These are phyloP conservation scores for Fusarium sambucinum DNA, from an alignment of 2,329 filamentous ascomycete species.

Conservation along the genomic window DNA sequence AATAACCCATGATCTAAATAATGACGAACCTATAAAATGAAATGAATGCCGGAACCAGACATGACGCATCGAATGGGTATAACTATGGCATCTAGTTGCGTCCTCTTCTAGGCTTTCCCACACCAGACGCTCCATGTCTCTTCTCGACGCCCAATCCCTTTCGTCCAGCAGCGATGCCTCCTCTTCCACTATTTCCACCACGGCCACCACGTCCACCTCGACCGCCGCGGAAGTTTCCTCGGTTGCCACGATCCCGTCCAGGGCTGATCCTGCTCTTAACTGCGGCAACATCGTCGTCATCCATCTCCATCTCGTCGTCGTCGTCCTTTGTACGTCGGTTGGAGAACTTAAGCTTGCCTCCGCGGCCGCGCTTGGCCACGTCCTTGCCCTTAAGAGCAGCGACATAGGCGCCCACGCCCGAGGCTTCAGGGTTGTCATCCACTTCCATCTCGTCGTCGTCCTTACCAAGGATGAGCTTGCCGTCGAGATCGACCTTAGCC, in stretches of 20 bases:
- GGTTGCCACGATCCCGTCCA: slow-evolving; percentile 55
- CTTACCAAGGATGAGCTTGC: slow-evolving; percentile 81
- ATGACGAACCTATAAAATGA: slow-evolving; percentile 33
- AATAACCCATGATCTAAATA: slow-evolving; percentile 37
- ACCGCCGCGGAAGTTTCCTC: slow-evolving; percentile 48
- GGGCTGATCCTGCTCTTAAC: slow-evolving; percentile 64
- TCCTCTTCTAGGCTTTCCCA: slow-evolving; percentile 58
- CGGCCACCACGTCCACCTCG: slow-evolving; percentile 50
- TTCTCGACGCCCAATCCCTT: slow-evolving; percentile 65
- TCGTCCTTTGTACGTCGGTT: slow-evolving; percentile 67
- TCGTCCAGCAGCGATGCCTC: slow-evolving; percentile 60
- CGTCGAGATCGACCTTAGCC: slow-evolving; percentile 79
- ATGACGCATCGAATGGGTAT: slow-evolving; percentile 48
- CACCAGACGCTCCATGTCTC: slow-evolving; percentile 57
- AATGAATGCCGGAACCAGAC: slow-evolving; percentile 43
- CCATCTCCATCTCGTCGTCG: slow-evolving; percentile 65
- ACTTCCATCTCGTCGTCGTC: slow-evolving; percentile 70
- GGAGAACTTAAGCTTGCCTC: slow-evolving; percentile 78
- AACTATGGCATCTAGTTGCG: slow-evolving; percentile 49
- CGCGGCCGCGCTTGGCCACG: slow-evolving; percentile 71
- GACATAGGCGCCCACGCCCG: slow-evolving; percentile 76
- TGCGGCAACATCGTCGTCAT: slow-evolving; percentile 63
- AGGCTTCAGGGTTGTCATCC: slow-evolving; percentile 69
- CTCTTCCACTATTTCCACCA: slow-evolving; percentile 59
- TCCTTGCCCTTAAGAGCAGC: slow-evolving; percentile 77